Base-by-base conservation (phyloP, 2,329 filamentous ascomycete species). In the Colletotrichum lini region DNA sequence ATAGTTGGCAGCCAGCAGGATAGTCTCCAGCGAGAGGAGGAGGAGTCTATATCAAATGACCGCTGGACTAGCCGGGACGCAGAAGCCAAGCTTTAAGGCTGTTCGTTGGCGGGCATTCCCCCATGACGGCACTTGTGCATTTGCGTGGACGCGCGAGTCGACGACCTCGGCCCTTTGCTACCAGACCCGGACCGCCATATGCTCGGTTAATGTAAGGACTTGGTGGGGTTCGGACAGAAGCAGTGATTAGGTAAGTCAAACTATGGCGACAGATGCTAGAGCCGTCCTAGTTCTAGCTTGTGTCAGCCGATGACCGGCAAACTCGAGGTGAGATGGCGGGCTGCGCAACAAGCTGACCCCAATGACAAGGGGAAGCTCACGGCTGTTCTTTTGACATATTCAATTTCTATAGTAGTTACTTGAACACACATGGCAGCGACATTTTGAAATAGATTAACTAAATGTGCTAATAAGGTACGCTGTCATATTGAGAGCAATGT, bases 171-270 rank as follows among this genome's bases (percentile, higher is more conserved):
- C 50, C 67, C 49, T 62, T 70, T 56, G 44, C 49, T 52, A 62
- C 49, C 23, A 18, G 38, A 35, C 18, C 45, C 50, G 30, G 21
- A 47, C 47, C 30, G 44, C 57, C 50, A 49, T 65, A 45, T 50
- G 50, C 45, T 71, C 68, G 68, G 68, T 47, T 71, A 71, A 70
- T 53, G 61, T 54, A 54, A 59, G 62, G 64, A 62, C n/a, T 40
- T 23, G 42, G 67, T 65, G 50, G 64, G 57, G 50, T 26, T 56
- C 67, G 49, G 63, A 56, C 18, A 67, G 40, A 67, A 49, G 6
- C 1, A 38, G 35, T 45, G 61, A 23, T 56, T 54, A 64, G 18
- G 4, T 64, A 64, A 56, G 15, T 13, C 21, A 13, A 4, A 8
- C 26, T 2, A 53, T 35, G 6, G 49, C 7, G 16, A 8, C 44